Base-by-base conservation (phyloP, 129 eudicot species). In the Centella asiatica region DNA sequence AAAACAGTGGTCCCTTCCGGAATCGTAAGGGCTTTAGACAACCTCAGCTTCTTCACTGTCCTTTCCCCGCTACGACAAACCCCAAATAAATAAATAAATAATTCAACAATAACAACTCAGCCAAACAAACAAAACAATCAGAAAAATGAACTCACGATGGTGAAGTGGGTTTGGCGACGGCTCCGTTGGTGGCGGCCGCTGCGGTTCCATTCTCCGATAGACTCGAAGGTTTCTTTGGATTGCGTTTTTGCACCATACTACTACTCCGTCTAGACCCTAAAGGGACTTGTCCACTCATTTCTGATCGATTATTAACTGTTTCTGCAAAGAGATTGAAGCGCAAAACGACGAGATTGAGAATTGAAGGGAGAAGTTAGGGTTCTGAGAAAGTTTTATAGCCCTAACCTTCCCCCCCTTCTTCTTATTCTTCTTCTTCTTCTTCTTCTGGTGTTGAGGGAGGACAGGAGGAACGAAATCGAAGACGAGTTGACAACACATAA, bases 1-100 rank as follows among this genome's bases (percentile, higher is more conserved):
- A 72, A 92, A 40, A 92, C 96, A 27, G 96, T 81, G 59, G 99
- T 92, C n/a, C 99, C 99, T 56, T 87, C 98, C 1, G 99, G 96
- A 71, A 92, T 92, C 6, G 99, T 92, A 37, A 92, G 82, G 23
- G 99, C 99, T 75, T 87, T 92, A 0, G 99, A 92, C 52, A 92
- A 60, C 68, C 95, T 81, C 66, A 92, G 82, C 64, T 84, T 92
- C 88, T 92, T 92, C 73, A 92, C 99, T 46, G 99, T 92, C 79
- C 99, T 92, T 72, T 92, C 99, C 31, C 90, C 87, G 39, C 72
- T 80, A 75, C 78, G 40, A 15, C n/a, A 66, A 65, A 59, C 32
- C 42, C 24, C 57, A 27, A 72, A 44, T 49, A 45, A 32, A 42
- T 46, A 6, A 25, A 59, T 28, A 17, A 57, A 19, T 18, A 29